Percentiles rank a stretch among this genome's conserved stretches.
Conservation (phyloP, 2,329 filamentous ascomycete species). For the Coniochaeta sp. region DNA sequence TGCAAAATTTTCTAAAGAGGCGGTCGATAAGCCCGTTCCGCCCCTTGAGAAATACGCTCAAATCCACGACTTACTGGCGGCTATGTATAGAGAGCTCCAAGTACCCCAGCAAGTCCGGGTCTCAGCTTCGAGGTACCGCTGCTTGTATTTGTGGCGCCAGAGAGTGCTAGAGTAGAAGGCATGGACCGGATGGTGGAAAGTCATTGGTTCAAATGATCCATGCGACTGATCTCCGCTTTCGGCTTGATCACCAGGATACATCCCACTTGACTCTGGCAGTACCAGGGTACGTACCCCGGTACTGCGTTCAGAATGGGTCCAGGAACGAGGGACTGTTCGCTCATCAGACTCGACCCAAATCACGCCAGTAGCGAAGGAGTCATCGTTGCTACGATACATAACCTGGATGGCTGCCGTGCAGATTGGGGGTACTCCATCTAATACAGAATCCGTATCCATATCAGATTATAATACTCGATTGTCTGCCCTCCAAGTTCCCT, state of each 20-base stretch:
- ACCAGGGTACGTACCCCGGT: background rate
- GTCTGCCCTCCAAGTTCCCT: background rate
- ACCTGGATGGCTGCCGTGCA: background rate
- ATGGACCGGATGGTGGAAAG: background rate
- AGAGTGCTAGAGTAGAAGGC: background rate
- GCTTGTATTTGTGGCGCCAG: background rate
- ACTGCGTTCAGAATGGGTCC: background rate
- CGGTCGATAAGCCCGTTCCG: background rate
- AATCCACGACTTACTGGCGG: background rate
- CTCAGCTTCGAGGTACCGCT: background rate
- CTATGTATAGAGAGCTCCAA: background rate
- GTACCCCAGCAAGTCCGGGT: background rate
- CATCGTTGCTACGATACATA: slow-evolving; percentile 1
- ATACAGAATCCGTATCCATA: background rate
- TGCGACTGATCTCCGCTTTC: slow-evolving; percentile 1
- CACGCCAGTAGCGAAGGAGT: slow-evolving; percentile 1
- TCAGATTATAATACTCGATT: background rate
- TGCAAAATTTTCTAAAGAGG: background rate
- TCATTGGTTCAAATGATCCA: background rate
- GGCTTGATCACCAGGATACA: background rate
- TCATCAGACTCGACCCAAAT: slow-evolving; percentile 1
- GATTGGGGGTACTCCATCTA: background rate
- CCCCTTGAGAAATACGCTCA: background rate
- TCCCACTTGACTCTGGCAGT: background rate
- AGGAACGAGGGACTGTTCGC: background rate